Conservation (phyloP, 2,329 filamentous ascomycete species). For the Botrytis galanthina region DNA sequence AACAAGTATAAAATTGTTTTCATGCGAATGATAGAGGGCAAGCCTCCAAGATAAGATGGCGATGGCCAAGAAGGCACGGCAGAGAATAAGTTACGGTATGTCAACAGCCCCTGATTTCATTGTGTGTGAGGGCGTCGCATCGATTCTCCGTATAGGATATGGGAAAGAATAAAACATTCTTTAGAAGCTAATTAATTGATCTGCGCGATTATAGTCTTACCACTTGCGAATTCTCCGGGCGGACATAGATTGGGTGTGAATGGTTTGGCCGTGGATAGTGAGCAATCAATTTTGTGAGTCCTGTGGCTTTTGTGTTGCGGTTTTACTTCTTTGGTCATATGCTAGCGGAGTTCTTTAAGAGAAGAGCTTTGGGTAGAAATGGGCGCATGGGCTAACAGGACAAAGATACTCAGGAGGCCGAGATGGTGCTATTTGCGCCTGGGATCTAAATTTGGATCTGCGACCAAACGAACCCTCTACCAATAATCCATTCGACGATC, state of each 20-base stretch:
- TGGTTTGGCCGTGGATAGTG: constrained; percentile 81
- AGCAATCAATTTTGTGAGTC: constrained; percentile 77
- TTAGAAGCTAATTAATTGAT: not conserved
- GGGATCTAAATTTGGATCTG: constrained; percentile 79
- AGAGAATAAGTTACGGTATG: constrained; percentile 69
- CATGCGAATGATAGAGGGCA: not conserved
- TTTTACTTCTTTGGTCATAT: constrained; percentile 16
- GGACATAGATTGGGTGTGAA: constrained; percentile 94
- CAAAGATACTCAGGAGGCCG: constrained; percentile 88
- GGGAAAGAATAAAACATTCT: constrained; percentile 14
- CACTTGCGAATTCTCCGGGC: constrained; percentile 69
- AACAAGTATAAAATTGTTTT: not conserved
- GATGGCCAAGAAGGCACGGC: constrained; percentile 67
- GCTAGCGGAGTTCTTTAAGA: constrained; percentile 3
- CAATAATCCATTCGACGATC: constrained; percentile 38
- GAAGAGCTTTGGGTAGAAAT: not conserved
- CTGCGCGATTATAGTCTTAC: constrained; percentile 54
- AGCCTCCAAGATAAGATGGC: constrained; percentile 21
- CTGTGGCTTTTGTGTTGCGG: not conserved
- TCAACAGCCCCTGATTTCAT: not conserved
- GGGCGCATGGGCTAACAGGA: constrained; percentile 23
- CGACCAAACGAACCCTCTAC: constrained; percentile 32
- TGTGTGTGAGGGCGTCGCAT: not conserved
- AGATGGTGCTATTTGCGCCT: constrained; percentile 93
- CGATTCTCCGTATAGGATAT: not conserved